Conservation (phyloP, 202 grass and related monocot genomes). For the Zoysia matrella region DNA sequence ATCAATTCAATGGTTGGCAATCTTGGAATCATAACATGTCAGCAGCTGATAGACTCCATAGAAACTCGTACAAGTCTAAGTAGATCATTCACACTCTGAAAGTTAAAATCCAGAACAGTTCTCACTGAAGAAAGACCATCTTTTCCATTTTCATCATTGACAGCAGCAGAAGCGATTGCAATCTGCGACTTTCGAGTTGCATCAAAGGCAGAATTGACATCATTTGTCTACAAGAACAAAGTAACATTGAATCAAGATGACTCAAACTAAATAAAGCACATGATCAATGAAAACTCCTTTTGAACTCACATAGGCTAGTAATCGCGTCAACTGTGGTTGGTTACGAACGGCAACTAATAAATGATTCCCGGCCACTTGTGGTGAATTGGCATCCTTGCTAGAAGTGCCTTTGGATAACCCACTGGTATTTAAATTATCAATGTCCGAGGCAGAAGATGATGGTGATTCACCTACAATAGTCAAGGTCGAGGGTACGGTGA, state of each 20-base stretch:
- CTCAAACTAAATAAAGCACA: not conserved
- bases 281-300: constrained; percentile 3
- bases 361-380: constrained; percentile 80
- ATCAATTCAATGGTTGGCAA: constrained; percentile 33
- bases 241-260: constrained; percentile 44
- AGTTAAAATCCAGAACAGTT: constrained; percentile 92
- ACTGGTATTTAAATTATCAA: constrained; percentile 96
- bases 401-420: constrained; percentile 71
- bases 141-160: constrained; percentile 64
- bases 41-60: constrained; percentile 86
- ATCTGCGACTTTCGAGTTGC: constrained; percentile 88
- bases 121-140: constrained; percentile 73
- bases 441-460: constrained; percentile 95
- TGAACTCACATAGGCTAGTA: constrained; percentile 91
- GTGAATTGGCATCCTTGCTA: constrained; percentile 90
- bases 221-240: constrained; percentile 72
- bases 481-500: constrained; percentile 21
- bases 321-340: constrained; percentile 75
- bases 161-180: constrained; percentile 66
- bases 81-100: constrained; percentile 82
- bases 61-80: constrained; percentile 86
- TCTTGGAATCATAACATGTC: constrained; percentile 40
- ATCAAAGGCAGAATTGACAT: constrained; percentile 85
- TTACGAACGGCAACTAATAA: constrained; percentile 73
- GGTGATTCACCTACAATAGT: constrained; percentile 91